phyloP scores from a whole-genome alignment of 2,329 filamentous ascomycete species.

The Claviceps maximensis region DNA sequence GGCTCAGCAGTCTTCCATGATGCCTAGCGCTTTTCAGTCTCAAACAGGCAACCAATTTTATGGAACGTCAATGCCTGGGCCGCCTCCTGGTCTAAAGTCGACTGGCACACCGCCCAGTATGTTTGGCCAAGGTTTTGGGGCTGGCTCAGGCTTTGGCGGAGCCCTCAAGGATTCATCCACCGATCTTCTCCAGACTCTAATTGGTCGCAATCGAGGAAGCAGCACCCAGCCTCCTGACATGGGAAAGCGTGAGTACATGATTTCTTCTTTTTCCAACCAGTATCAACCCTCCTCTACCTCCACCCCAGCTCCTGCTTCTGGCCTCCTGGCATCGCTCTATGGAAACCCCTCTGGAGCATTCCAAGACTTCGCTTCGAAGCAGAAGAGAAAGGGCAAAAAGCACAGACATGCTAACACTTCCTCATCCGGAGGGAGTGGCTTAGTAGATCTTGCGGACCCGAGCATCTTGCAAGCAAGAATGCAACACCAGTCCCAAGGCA shows the following conservation, averaged over 20 bases:
- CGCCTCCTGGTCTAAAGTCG: conserved; percentile 89
- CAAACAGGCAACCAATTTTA: conserved; percentile 62
- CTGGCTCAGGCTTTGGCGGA: conserved; percentile 50
- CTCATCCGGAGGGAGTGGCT: conserved; percentile 96
- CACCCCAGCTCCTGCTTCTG: conserved; percentile 77
- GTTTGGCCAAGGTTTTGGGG: conserved; percentile 80
- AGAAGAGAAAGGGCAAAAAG: conserved; percentile 99
- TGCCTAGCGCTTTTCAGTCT: conserved; percentile 51
- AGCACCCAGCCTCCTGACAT: conserved; percentile 65
- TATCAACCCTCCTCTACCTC: conserved; percentile 71
- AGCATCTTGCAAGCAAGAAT: conserved; percentile 97
- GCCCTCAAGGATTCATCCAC: conserved; percentile 56
- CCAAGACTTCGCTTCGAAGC: conserved; percentile 88
- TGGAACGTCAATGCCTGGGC: conserved; percentile 73
- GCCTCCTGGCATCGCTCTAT: conserved; percentile 85
- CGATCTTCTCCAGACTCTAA: conserved; percentile 63
- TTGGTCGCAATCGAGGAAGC: conserved; percentile 55
- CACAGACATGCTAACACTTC: conserved; percentile 99
- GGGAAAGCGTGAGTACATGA: conserved; percentile 97
- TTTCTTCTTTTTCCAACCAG: conserved; percentile 83
- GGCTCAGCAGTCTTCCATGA: conserved; percentile 79
- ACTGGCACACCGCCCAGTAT: conserved; percentile 89
- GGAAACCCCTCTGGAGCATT: conserved; percentile 72
- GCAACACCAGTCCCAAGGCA: conserved; percentile 75
- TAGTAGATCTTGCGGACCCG: conserved; percentile 99